These are phyloP conservation scores for Mycena rebaudengoi DNA, from an alignment of 768 basidiomycete species.

Conservation along the genomic window DNA sequence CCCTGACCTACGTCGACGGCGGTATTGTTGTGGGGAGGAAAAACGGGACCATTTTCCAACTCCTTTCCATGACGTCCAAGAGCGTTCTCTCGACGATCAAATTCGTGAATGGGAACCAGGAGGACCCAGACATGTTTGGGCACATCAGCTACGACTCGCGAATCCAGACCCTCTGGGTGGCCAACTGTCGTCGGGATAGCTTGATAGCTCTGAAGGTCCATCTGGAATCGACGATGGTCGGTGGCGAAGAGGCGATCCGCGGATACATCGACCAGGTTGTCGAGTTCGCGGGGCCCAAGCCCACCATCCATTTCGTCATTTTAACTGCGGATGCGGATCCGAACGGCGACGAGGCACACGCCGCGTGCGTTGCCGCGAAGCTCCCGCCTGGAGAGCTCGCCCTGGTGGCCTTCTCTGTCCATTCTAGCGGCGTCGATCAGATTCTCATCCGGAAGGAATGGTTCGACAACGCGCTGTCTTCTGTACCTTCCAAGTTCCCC, in stretches of 20 bases:
- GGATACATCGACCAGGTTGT: conserved; percentile 83
- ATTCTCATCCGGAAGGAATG: conserved; percentile 87
- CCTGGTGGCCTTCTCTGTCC: conserved; percentile 88
- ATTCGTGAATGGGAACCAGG: conserved; percentile 73
- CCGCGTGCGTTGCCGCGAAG: conserved; percentile 86
- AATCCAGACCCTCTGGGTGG: conserved; percentile 89
- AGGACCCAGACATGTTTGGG: conserved; percentile 88
- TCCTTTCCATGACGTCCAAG: conserved; percentile 79
- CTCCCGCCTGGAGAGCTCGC: conserved; percentile 79
- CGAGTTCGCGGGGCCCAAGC: conserved; percentile 84
- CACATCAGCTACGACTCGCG: conserved; percentile 86
- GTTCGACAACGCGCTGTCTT: conserved; percentile 73
- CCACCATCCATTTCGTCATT: conserved; percentile 90
- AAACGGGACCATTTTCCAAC: conserved; percentile 86
- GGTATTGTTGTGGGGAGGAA: conserved; percentile 87
- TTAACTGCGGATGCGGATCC: conserved; percentile 87
- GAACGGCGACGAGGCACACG: conserved; percentile 82
- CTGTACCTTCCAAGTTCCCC: conserved; percentile 71
- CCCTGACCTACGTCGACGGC: conserved; percentile 84
- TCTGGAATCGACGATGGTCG: conserved; percentile 66
- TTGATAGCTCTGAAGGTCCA: conserved; percentile 82
- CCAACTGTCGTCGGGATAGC: conserved; percentile 85
- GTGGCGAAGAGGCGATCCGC: conserved; percentile 68
- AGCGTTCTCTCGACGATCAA: conserved; percentile 80
- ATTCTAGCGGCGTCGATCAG: conserved; percentile 89